Conservation (phyloP, 805 yeast genomes). For the Candida boidinii region DNA sequence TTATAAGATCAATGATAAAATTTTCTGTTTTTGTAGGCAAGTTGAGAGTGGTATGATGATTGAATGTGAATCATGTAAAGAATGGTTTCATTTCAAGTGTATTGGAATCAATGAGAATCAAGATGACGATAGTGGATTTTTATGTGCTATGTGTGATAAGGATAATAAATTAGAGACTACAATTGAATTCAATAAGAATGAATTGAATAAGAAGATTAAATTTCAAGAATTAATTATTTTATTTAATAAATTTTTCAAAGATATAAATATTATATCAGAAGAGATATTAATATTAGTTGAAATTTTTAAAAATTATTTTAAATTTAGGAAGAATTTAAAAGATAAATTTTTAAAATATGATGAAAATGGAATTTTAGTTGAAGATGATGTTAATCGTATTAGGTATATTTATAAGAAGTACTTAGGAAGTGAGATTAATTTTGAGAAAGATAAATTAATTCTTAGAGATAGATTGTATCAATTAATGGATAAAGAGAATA, state of each 20-base stretch:
- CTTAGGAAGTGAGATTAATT: slow-evolving; percentile 31
- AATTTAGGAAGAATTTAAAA: slow-evolving; percentile 5
- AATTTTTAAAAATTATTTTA: slow-evolving; percentile 6
- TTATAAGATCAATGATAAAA: slow-evolving; percentile 4
- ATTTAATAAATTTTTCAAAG: slow-evolving; percentile 7
- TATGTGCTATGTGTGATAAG: slow-evolving; percentile 49
- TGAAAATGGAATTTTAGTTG: slow-evolving; percentile 12
- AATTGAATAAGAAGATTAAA: slow-evolving; percentile 6
- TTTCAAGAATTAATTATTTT: slow-evolving; percentile 8
- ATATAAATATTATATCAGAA: slow-evolving; percentile 9
- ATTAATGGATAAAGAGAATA: slow-evolving; percentile 1
- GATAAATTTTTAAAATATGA: slow-evolving; percentile 6
- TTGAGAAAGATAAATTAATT: slow-evolving; percentile 7
- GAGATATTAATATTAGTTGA: slow-evolving; percentile 9
- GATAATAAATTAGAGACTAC: slow-evolving; percentile 13
- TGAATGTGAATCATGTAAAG: slow-evolving; percentile 61
- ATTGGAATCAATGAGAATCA: slow-evolving; percentile 28
- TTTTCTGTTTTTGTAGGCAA: slow-evolving; percentile 57
- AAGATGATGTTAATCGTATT: slow-evolving; percentile 20
- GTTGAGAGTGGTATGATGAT: slow-evolving; percentile 56
- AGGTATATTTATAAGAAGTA: slow-evolving; percentile 39
- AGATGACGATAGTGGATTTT: slow-evolving; percentile 29
- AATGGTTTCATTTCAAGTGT: slow-evolving; percentile 65
- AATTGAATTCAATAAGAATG: slow-evolving; percentile 5
- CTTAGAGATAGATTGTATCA: slow-evolving; percentile 24